These are phyloP conservation scores for Fusarium cyanostomum DNA, from an alignment of 2,329 filamentous ascomycete genomes.

Conservation along the genomic window DNA sequence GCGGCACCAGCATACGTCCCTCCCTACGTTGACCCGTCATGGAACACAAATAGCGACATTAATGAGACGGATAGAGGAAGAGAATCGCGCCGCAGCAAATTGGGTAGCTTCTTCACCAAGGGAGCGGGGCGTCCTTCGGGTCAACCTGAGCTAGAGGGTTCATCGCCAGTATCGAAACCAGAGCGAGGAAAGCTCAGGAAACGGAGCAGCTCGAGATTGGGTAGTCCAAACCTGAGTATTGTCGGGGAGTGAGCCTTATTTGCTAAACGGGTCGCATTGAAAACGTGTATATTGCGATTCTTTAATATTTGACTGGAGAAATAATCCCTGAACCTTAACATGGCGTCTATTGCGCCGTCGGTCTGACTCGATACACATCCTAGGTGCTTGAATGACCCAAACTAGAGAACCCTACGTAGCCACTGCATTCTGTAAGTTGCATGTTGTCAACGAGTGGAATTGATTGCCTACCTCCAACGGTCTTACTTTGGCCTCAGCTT, in stretches of 20 bases:
- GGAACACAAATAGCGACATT: constrained; percentile 4
- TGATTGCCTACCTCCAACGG: not conserved
- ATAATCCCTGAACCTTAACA: not conserved
- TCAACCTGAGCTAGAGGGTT: not conserved
- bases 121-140: not conserved
- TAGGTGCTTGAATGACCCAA: too few species aligned
- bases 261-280: not conserved
- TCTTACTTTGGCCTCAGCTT: not conserved
- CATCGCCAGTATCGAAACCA: not conserved
- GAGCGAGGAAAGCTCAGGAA: constrained; percentile 37
- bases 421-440: too few species aligned
- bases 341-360: too few species aligned
- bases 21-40: constrained; percentile 2
- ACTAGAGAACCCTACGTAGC: too few species aligned
- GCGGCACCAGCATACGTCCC: not conserved
- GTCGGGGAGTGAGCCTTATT: constrained; percentile 28
- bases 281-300: not conserved
- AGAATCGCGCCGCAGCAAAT: constrained; percentile 16
- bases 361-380: too few species aligned
- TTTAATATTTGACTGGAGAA: not conserved
- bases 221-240: constrained; percentile 15
- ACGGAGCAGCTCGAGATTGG: constrained; percentile 31
- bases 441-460: too few species aligned
- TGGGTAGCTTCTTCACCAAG: constrained; percentile 30
- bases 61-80: constrained; percentile 17